phyloP scores from a whole-genome alignment of 306 rosid genomes.

The Pachyrhizus erosus region DNA sequence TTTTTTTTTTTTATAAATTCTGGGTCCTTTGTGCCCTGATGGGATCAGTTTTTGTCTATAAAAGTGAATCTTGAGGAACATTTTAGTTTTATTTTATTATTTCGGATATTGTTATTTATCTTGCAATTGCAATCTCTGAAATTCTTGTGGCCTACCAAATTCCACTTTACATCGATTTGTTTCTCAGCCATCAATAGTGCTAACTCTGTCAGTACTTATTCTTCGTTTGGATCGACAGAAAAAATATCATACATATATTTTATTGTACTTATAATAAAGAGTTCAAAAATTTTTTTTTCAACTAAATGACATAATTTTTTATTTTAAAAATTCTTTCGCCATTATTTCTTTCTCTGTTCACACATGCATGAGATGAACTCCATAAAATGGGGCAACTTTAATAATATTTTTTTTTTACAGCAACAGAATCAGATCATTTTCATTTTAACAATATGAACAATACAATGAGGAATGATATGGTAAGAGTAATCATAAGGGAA shows the following conservation, averaged over 20 bases:
- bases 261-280: not conserved
- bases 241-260: not conserved
- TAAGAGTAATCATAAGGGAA: too few relatives aligned
- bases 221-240: not conserved
- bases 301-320: not conserved
- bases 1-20: not conserved
- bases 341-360: not conserved
- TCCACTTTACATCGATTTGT: not conserved
- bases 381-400: too few relatives aligned
- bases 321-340: not conserved
- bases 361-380: too few relatives aligned
- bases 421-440: too few relatives aligned
- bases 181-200: not conserved
- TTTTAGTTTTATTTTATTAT: not conserved
- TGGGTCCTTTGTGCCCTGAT: not conserved
- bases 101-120: slow-evolving; percentile 1
- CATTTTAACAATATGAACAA: too few relatives aligned
- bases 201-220: not conserved
- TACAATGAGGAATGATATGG: too few relatives aligned
- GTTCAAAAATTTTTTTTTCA: not conserved
- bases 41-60: slow-evolving; percentile 29
- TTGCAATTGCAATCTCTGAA: not conserved
- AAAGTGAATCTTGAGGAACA: slow-evolving; percentile 22
- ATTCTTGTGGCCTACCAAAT: not conserved
- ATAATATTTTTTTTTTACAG: too few relatives aligned